Evolutionary conservation across 345 rosid species (phyloP).

Genomic region (Turritis glabra): DNA sequence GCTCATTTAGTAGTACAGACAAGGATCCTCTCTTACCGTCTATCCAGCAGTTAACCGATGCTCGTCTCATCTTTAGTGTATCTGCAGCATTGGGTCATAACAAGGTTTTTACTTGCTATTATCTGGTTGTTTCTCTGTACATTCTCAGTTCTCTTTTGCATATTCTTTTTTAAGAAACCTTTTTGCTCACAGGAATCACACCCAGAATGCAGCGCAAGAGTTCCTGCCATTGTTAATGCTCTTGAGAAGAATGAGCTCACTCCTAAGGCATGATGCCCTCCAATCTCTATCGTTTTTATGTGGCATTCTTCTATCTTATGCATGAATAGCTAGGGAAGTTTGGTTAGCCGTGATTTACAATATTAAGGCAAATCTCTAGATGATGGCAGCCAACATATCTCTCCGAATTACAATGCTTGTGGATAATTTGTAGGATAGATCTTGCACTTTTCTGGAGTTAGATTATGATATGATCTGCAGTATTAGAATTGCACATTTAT

Average conservation of each 20-base stretch:
- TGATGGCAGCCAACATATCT: not conserved
- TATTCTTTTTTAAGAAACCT: not conserved
- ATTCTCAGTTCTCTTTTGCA: not conserved
- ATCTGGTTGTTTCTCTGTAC: slow-evolving; percentile 2
- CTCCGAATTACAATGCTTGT: not conserved
- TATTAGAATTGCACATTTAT: not conserved
- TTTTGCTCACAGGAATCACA: slow-evolving; percentile 67
- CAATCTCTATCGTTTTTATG: not conserved
- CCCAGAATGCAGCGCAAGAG: slow-evolving; percentile 92
- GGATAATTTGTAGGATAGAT: slow-evolving; percentile 12
- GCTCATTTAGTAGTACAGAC: slow-evolving; percentile 41
- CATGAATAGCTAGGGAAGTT: not conserved
- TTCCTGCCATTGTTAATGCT: slow-evolving; percentile 80
- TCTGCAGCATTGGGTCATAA: slow-evolving; percentile 93
- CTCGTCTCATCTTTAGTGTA: slow-evolving; percentile 66
- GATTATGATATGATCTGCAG: not conserved
- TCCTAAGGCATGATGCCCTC: slow-evolving; percentile 52
- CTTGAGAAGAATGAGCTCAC: slow-evolving; percentile 78
- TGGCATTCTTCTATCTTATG: not conserved
- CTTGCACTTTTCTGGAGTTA: not conserved
- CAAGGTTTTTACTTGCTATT: slow-evolving; percentile 47
- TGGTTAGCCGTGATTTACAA: not conserved
- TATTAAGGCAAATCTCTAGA: not conserved
- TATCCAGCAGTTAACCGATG: slow-evolving; percentile 43
- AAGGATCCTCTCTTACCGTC: slow-evolving; percentile 40